Conservation (phyloP, 306 rosid genomes). For the Casuarina glauca region DNA sequence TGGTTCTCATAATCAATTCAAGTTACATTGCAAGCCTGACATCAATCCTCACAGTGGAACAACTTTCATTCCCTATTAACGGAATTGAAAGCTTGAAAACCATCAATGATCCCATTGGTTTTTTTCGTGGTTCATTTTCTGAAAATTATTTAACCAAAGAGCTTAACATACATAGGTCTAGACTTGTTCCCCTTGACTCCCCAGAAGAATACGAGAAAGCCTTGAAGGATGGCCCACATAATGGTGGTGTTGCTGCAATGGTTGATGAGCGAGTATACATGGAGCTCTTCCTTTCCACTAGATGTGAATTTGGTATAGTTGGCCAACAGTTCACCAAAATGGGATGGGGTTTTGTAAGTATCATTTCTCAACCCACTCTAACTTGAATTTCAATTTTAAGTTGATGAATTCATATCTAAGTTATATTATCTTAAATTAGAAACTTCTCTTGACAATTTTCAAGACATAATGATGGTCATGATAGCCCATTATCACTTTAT, state of each 20-base stretch:
- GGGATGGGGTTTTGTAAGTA: conserved; percentile 97
- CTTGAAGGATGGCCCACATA: conserved; percentile 62
- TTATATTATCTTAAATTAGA: no score
- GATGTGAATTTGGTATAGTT: conserved; percentile 68
- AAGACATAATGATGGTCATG: no score
- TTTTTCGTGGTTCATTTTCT: conserved; percentile 67
- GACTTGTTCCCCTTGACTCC: conserved; percentile 68
- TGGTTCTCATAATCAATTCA: conserved; percentile 83
- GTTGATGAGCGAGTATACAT: conserved; percentile 75
- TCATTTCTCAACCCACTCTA: background rate
- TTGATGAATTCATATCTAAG: no score
- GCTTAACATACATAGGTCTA: conserved; percentile 51
- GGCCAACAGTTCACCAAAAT: conserved; percentile 94
- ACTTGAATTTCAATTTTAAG: no score
- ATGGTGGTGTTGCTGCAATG: conserved; percentile 81
- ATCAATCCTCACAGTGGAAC: conserved; percentile 92
- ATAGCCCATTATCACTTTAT: no score
- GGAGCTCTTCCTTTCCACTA: conserved; percentile 82
- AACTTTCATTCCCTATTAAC: conserved; percentile 71
- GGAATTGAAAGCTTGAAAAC: conserved; percentile 67
- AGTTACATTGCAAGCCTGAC: conserved; percentile 97
- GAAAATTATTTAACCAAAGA: conserved; percentile 58
- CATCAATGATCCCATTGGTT: conserved; percentile 71
- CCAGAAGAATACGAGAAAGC: conserved; percentile 62
- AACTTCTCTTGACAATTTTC: no score